A percentile compares a stretch with the other conserved stretches of the same genome.
Conservation (phyloP, 768 basidiomycete genomes). For the Serendipita vermifera region DNA sequence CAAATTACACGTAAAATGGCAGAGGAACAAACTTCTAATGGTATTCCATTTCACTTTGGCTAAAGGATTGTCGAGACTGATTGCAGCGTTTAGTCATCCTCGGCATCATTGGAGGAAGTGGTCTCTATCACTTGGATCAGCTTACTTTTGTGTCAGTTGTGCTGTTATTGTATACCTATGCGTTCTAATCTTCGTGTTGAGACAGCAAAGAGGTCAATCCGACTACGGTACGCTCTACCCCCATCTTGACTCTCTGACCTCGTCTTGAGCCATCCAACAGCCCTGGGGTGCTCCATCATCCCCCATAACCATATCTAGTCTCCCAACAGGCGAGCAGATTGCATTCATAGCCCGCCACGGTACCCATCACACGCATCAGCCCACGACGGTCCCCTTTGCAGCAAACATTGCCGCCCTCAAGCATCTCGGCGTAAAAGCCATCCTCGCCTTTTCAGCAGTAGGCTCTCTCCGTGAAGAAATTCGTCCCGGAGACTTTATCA, state of each 20-base stretch:
- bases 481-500: conserved; percentile 72
- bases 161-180: no score
- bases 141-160: conserved; percentile 71
- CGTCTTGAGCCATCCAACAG: conserved; percentile 26
- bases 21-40: neutral
- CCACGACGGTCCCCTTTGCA: conserved; percentile 67
- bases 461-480: conserved; percentile 92
- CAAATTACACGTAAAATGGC: neutral
- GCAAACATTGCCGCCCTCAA: conserved; percentile 97
- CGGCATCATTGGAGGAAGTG: conserved; percentile 86
- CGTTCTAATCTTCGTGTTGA: no score
- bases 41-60: neutral
- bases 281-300: conserved; percentile 91
- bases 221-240: conserved; percentile 43
- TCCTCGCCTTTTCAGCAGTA: conserved; percentile 91
- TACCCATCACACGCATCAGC: conserved; percentile 58
- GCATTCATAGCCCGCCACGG: conserved; percentile 94
- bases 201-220: conserved; percentile 66
- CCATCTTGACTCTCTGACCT: neutral
- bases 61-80: neutral
- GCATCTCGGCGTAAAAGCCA: conserved; percentile 72
- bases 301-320: conserved; percentile 81
- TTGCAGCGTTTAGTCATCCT: conserved; percentile 44
- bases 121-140: conserved; percentile 87
- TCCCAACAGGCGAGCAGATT: conserved; percentile 64